Evolutionary conservation across 2,329 filamentous ascomycete species (phyloP), one percentile per base, ranked within the genome.

Genomic region (Aspergillus quadrilineatus): DNA sequence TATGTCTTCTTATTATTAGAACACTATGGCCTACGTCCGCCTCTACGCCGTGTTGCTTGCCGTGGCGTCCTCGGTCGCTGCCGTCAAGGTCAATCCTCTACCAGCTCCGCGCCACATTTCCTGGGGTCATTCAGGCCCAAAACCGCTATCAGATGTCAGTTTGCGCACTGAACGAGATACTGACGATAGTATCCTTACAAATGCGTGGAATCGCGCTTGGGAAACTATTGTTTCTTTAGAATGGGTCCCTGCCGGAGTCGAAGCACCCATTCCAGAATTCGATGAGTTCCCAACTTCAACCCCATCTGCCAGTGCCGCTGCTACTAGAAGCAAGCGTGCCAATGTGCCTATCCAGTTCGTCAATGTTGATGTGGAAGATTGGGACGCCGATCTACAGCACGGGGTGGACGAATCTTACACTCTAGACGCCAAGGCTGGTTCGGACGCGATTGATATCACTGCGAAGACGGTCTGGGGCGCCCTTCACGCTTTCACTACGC

Each of bases 401-500:
- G 81, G 80, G 3, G 81, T 83, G 22, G 79, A 84, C 55, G 81
- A 84, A 63, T 82, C 80, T n/a, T 84, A 84, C 65, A 80, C 76
- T 0, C 62, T 84, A 17, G 70, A 77, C 15, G 74, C 82, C 37
- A 60, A 66, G 0, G 60, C 70, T 5, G 66, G 65, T 17, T 79
- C 79, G 2, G 66, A 69, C 34, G 69, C 67, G 4, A 69, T 84
- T 55, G 64, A 75, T 7, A 77, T 84, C 60, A 75, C 71, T 1
- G 76, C 81, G 28, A 68, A 79, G 65, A 83, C 81, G 0, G 73
- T 79, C 45, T 84, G 81, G 73, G 81, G 81, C 37, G 81, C 79
- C 15, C 73, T 84, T 9, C 80, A 83, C 63, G 81, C 81, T 8
- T 79, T 84, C 61, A 83, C 79, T 17, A 84, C 81, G n/a, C 70